Percentiles rank a stretch among this genome's conserved stretches.
phyloP scores from a whole-genome alignment of 2,329 filamentous ascomycete genomes.

The Beauveria asiatica region DNA sequence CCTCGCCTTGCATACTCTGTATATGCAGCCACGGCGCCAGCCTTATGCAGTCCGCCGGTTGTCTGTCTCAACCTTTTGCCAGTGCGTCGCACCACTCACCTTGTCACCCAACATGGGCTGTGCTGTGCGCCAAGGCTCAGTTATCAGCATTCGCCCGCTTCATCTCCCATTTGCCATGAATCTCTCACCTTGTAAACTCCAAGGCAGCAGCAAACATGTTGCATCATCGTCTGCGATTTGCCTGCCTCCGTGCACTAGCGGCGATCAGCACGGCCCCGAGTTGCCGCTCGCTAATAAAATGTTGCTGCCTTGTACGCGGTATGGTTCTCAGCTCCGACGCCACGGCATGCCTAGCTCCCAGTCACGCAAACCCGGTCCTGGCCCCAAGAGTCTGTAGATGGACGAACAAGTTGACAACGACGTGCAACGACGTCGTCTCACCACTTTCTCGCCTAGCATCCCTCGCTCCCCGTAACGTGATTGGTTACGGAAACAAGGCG shows the following conservation, averaged over 20 bases:
- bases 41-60: neutral
- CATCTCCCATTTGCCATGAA: neutral
- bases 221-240: neutral
- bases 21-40: neutral
- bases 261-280: neutral
- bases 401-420: neutral
- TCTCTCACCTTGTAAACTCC: neutral
- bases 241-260: neutral
- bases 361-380: neutral
- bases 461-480: neutral
- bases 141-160: neutral
- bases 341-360: neutral
- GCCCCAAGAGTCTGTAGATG: neutral
- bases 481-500: neutral
- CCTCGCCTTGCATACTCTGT: neutral
- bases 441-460: neutral
- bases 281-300: neutral
- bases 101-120: neutral
- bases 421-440: neutral
- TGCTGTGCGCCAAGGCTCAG: constrained; percentile 1
- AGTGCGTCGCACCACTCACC: neutral
- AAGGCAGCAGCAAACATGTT: neutral
- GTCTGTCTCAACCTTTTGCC: neutral
- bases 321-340: constrained; percentile 1
- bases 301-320: neutral